Percentiles rank a stretch among this genome's conserved stretches.
Conservation (phyloP, 495 filamentous ascomycete genomes). For the Lichenothelia convexa region DNA sequence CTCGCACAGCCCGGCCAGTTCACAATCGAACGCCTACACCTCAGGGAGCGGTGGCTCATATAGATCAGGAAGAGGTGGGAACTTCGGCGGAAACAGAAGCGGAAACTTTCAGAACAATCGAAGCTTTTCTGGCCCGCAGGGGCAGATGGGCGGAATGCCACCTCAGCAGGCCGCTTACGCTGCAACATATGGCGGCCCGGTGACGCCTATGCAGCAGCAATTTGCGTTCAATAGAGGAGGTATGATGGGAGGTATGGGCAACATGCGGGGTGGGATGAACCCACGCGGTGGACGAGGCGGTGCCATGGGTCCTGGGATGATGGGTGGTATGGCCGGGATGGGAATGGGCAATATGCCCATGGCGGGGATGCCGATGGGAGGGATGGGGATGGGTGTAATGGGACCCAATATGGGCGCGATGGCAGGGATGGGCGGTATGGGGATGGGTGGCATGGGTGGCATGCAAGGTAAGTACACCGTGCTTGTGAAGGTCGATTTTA, state of each 20-base stretch:
- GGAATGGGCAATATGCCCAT: conserved; percentile 11
- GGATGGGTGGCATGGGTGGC: conserved; percentile 38
- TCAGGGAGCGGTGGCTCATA: conserved; percentile 14
- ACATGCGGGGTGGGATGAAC: conserved; percentile 45
- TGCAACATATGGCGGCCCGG: conserved; percentile 7
- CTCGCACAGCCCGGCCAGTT: conserved; percentile 20
- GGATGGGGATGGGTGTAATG: conserved; percentile 14
- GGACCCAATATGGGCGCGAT: conserved; percentile 18
- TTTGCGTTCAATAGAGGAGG: conserved; percentile 44
- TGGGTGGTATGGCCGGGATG: conserved; percentile 12
- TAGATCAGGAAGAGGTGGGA: conserved; percentile 16
- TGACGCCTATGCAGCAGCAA: conserved; percentile 27
- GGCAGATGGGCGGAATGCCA: conserved; percentile 10
- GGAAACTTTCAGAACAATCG: conserved; percentile 32
- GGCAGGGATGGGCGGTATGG: conserved; percentile 42
- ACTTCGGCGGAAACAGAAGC: conserved; percentile 11
- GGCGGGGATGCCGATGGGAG: conserved; percentile 11
- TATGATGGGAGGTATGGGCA: conserved; percentile 47
- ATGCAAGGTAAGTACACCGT: not conserved
- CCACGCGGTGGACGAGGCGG: not conserved
- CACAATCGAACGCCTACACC: conserved; percentile 20
- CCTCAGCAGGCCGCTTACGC: not conserved
- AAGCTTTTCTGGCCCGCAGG: conserved; percentile 24
- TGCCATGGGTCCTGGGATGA: conserved; percentile 10
- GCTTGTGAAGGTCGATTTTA: not conserved